Evolutionary conservation across 345 rosid genomes (phyloP).

Genomic region (Salix viminalis): DNA sequence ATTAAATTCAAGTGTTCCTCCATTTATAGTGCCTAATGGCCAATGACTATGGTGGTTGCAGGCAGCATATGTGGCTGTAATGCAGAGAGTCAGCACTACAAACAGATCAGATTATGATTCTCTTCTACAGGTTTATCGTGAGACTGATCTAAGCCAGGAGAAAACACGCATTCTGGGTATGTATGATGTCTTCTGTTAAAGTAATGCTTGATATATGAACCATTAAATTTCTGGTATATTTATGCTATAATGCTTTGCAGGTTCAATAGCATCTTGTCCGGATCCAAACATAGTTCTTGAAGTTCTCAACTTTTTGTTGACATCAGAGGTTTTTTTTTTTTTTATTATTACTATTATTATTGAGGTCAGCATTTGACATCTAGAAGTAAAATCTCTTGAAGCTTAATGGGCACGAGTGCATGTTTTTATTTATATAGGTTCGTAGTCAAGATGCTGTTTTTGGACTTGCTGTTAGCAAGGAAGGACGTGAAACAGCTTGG

Average conservation of each 20-base stretch:
- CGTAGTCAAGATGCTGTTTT: conserved; percentile 80
- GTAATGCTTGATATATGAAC: conserved; percentile 1
- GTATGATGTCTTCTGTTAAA: neutral
- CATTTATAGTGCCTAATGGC: neutral
- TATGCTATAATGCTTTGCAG: conserved; percentile 30
- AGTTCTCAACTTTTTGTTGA: conserved; percentile 64
- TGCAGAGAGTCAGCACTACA: conserved; percentile 61
- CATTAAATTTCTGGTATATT: conserved; percentile 1
- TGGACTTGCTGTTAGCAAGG: conserved; percentile 65
- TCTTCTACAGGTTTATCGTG: conserved; percentile 75
- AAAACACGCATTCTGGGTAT: conserved; percentile 87
- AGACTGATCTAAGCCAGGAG: conserved; percentile 94
- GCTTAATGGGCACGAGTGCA: neutral
- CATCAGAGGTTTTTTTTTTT: conserved; percentile 50
- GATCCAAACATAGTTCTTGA: conserved; percentile 60
- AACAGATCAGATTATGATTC: conserved; percentile 70
- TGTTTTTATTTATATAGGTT: conserved; percentile 42
- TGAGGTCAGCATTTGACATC: conserved; percentile 2
- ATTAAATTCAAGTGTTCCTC: neutral
- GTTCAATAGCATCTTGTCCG: conserved; percentile 64
- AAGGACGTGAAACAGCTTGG: conserved; percentile 97
- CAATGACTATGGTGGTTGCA: conserved; percentile 33
- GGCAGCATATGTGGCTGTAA: conserved; percentile 88
- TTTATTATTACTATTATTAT: neutral
- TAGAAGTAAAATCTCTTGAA: neutral